Percentiles rank a stretch among this genome's conserved stretches.
phyloP scores from a whole-genome alignment of 2,329 filamentous ascomycete species.

The Aspergillus thermomutatus region DNA sequence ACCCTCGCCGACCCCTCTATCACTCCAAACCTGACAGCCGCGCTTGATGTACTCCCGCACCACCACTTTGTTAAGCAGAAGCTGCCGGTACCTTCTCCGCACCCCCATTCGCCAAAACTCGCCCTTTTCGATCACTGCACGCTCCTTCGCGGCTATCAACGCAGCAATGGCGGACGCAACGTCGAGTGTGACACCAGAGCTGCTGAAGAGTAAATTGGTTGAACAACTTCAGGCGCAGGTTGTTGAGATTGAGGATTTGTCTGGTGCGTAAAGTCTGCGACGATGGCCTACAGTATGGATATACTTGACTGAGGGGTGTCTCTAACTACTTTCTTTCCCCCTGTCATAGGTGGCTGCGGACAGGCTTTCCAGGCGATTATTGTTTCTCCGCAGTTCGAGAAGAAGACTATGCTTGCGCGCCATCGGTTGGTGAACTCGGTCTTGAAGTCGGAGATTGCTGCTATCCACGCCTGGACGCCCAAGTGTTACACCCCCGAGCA shows the following conservation, averaged over 20 bases:
- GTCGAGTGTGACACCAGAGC: constrained; percentile 67
- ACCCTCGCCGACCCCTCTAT: neutral
- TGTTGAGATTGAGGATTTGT: constrained; percentile 89
- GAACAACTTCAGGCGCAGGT: constrained; percentile 69
- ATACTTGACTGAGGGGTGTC: constrained; percentile 4
- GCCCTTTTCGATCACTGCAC: constrained; percentile 33
- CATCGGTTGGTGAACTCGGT: constrained; percentile 82
- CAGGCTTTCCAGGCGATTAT: constrained; percentile 69
- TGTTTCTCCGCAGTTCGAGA: constrained; percentile 66
- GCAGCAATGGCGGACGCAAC: constrained; percentile 45
- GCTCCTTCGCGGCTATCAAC: constrained; percentile 32
- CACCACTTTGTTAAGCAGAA: constrained; percentile 35
- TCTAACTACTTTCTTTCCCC: neutral
- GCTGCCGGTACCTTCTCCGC: constrained; percentile 38
- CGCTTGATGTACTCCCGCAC: constrained; percentile 39
- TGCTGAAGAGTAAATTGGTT: constrained; percentile 65
- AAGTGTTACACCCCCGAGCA: constrained; percentile 91
- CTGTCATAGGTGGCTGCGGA: constrained; percentile 60
- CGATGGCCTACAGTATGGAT: neutral
- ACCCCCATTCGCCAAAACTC: constrained; percentile 22
- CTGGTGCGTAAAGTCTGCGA: constrained; percentile 57
- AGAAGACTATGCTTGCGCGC: constrained; percentile 73
- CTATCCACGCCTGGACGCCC: constrained; percentile 91
- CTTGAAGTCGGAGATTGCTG: constrained; percentile 81
- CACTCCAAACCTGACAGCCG: constrained; percentile 1